Conservation (phyloP, 2,329 filamentous ascomycete species). For the Botrytis pseudocinerea region DNA sequence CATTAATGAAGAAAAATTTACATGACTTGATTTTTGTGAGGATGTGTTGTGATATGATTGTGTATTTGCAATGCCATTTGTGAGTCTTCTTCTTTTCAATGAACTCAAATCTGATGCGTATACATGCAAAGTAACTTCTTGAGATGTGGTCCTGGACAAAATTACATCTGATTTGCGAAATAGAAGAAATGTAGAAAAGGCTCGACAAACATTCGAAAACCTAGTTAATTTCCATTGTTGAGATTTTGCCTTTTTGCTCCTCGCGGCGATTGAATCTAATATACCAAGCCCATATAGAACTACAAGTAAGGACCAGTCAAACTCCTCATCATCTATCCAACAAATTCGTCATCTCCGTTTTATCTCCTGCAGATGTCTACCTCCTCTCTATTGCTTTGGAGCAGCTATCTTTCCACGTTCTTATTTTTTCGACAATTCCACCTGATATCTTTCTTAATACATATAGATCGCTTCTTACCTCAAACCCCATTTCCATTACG, state of each 20-base stretch:
- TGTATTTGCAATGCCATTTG: background rate
- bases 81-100: background rate
- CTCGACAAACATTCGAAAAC: background rate
- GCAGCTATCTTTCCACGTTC: background rate
- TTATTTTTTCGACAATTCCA: background rate
- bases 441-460: background rate
- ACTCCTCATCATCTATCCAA: conserved; percentile 6
- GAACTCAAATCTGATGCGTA: background rate
- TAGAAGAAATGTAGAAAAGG: background rate
- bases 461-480: background rate
- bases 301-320: background rate
- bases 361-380: background rate
- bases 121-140: background rate
- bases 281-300: conserved; percentile 7
- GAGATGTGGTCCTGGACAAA: background rate
- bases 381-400: too few species aligned
- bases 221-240: background rate
- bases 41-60: background rate
- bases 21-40: background rate
- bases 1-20: background rate
- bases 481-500: background rate
- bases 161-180: background rate
- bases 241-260: conserved; percentile 10
- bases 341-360: background rate
- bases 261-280: conserved; percentile 7